phyloP scores from a whole-genome alignment of 176 grass and related monocot species.

The Cenchrus fungigraminus region DNA sequence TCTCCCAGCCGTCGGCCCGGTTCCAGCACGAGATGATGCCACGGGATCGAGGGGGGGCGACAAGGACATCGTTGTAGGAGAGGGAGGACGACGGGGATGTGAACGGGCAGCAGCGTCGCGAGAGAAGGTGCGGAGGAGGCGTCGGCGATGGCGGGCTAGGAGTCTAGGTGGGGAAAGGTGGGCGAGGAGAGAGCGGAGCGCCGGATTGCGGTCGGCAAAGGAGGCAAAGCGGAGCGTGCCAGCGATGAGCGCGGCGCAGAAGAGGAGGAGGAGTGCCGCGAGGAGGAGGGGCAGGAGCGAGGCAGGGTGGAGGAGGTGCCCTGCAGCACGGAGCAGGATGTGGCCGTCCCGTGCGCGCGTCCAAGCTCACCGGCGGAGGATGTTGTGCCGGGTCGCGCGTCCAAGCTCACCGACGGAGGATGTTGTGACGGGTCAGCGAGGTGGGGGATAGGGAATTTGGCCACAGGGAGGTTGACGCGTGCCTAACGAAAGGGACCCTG shows the following conservation, averaged over 20 bases:
- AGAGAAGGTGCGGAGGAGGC: slow-evolving; percentile 39
- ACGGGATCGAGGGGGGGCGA: slow-evolving; percentile 47
- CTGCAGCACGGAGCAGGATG: slow-evolving; percentile 51
- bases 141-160: slow-evolving; percentile 34
- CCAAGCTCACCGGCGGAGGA: slow-evolving; percentile 34
- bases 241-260: slow-evolving; percentile 60
- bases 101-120: slow-evolving; percentile 63
- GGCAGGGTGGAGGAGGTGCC: slow-evolving; percentile 51
- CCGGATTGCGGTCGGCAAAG: slow-evolving; percentile 66
- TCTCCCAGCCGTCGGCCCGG: too few relatives aligned
- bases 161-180: slow-evolving; percentile 47
- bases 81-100: slow-evolving; percentile 54
- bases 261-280: neutral
- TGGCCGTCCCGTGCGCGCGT: slow-evolving; percentile 49
- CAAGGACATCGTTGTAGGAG: slow-evolving; percentile 48
- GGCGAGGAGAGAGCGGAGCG: slow-evolving; percentile 66
- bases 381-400: neutral
- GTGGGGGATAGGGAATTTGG: slow-evolving; percentile 44
- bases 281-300: slow-evolving; percentile 69
- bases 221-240: slow-evolving; percentile 68
- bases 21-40: slow-evolving; percentile 5
- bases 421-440: slow-evolving; percentile 5
- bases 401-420: too few relatives aligned
- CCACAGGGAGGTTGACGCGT: slow-evolving; percentile 35
- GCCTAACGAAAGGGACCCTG: slow-evolving; percentile 1